Evolutionary conservation across 2,329 filamentous ascomycete genomes (phyloP), one percentile per base, ranked within the genome.

Genomic region (Fusarium tanahbumbuense): DNA sequence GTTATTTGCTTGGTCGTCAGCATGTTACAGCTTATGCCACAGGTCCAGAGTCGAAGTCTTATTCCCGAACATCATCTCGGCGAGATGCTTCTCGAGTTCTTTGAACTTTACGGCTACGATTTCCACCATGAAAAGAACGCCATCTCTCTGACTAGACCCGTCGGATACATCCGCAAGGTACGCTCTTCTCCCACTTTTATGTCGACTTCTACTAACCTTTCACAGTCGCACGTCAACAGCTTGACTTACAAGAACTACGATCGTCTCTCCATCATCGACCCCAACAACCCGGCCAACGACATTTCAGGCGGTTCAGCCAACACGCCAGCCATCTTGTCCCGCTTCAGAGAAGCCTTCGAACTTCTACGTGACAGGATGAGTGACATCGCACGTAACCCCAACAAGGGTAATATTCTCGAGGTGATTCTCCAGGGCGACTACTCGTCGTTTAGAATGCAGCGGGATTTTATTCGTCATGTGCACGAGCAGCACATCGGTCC

Each of bases 1-100:
- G 92, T 97, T 69, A 98, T 95, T 59, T 99, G 96, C 82, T 85
- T 99, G 67, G 93, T 98, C 8, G 93, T 96, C 62, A 96, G 92
- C 83, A 89, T 97, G 79, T 82, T 98, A 48, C 92, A 97, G 77
- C 85, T 93, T 70, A 88, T 94, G 83, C 93, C 93, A 12, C 86
- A 90, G 66, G 84, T 91, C 2, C 89, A 92, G 72, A 88, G 86
- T 66, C 81, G 85, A 27, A 86, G 84, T 61, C 82, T 92, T 75
- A 77, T 85, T 7, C 83, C 87, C 2, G 84, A 89, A 40, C 85
- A 90, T 50, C 90, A 97, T 72, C 86, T 97, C 2, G 94, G 94
- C 15, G 88, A 94, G 72, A 83, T 97, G 56, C 84, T 99, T 12
- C 87, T 98, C 79, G 89, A 94, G 66, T 98, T 99, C 77, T 88